Evolutionary conservation across 306 rosid genomes (phyloP).

Genomic region (Psophocarpus tetragonolobus): DNA sequence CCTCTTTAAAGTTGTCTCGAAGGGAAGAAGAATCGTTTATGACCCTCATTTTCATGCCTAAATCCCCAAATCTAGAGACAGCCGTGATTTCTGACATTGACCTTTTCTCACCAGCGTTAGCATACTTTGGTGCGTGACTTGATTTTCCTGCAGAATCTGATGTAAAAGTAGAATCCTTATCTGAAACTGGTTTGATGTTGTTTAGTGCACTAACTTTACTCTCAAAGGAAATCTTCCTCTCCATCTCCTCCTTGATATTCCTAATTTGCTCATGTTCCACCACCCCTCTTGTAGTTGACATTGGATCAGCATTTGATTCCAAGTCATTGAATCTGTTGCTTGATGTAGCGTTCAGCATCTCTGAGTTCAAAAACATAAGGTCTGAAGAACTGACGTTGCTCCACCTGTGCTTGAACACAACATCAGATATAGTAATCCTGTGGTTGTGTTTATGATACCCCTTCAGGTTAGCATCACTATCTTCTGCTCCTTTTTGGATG

Average conservation of each 20-base stretch:
- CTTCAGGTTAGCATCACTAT: conserved; percentile 31
- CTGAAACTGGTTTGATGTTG: conserved; percentile 39
- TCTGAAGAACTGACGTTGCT: conserved; percentile 88
- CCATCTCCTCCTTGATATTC: conserved; percentile 69
- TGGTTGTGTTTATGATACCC: conserved; percentile 71
- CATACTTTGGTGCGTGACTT: conserved; percentile 38
- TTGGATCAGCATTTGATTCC: conserved; percentile 27
- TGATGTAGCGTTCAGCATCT: conserved; percentile 62
- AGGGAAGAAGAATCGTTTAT: conserved; percentile 42
- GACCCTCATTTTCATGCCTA: conserved; percentile 40
- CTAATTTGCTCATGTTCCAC: conserved; percentile 43
- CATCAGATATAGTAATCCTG: conserved; percentile 72
- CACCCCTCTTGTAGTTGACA: background rate
- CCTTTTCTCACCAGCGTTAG: conserved; percentile 56
- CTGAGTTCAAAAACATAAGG: conserved; percentile 78
- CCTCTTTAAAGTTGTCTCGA: conserved; percentile 57
- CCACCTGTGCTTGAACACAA: conserved; percentile 81
- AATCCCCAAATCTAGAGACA: conserved; percentile 62
- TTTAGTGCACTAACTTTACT: conserved; percentile 46
- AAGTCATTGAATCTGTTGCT: conserved; percentile 60
- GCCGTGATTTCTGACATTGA: conserved; percentile 83
- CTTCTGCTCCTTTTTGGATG: conserved; percentile 39
- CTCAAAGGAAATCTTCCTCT: conserved; percentile 66
- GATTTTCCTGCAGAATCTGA: conserved; percentile 28
- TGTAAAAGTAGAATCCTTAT: conserved; percentile 9